Evolutionary conservation across 352 stramenopile genomes (phyloP).

Genomic region (Vaucheria bursata): DNA sequence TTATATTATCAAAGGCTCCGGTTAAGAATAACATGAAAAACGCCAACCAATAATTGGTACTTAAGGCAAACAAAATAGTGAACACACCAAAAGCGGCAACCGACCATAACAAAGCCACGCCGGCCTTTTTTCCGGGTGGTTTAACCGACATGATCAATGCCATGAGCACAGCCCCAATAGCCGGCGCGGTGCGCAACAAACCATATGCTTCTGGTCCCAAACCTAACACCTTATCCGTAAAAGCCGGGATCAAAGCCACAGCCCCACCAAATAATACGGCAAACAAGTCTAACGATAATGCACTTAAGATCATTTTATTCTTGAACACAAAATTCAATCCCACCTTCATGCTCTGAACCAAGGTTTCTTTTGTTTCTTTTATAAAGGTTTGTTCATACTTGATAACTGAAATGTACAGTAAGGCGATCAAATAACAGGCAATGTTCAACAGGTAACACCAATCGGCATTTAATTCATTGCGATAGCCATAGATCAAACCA

Average conservation of each 20-base stretch:
- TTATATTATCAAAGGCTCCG: background rate
- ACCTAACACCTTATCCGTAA: background rate
- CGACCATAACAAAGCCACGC: background rate
- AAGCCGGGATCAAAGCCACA: background rate
- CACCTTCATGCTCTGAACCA: background rate
- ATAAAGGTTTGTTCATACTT: background rate
- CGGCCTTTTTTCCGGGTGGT: background rate
- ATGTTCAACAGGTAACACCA: background rate
- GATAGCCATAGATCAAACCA: background rate
- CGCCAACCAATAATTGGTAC: background rate
- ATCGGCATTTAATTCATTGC: too few species aligned
- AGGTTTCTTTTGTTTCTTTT: background rate
- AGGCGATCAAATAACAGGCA: background rate
- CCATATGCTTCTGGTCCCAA: background rate
- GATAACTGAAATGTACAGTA: background rate
- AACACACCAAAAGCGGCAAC: background rate
- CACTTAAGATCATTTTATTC: conserved; percentile 1
- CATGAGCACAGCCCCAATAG: background rate
- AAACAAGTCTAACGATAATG: background rate
- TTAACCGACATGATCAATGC: background rate
- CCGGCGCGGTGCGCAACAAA: background rate
- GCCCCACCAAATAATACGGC: background rate
- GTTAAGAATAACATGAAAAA: background rate
- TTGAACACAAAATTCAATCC: background rate
- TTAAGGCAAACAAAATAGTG: background rate